phyloP scores from a whole-genome alignment of 2,329 filamentous ascomycete genomes.

The Aspergillus neotritici region DNA sequence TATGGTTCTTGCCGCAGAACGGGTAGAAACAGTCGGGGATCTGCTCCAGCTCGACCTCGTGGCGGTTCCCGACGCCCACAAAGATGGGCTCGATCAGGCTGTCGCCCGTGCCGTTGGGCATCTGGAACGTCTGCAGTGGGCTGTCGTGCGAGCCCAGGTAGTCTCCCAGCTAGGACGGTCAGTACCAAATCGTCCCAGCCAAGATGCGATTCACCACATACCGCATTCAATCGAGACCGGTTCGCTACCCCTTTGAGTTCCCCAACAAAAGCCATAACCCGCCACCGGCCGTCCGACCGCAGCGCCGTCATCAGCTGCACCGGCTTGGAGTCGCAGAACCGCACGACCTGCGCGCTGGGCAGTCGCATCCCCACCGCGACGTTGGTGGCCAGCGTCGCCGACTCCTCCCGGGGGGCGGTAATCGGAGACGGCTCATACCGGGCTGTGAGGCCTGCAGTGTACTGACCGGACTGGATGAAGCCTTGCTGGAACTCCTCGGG shows the following conservation, averaged over 20 bases:
- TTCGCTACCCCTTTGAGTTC: constrained; percentile 31
- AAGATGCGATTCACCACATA: constrained; percentile 17
- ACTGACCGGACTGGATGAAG: constrained; percentile 54
- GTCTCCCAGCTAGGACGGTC: constrained; percentile 28
- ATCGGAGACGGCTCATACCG: constrained; percentile 50
- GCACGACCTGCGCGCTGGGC: constrained; percentile 53
- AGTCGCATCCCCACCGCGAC: constrained; percentile 45
- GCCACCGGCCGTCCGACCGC: constrained; percentile 49
- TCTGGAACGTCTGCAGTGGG: constrained; percentile 42
- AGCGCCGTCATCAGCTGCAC: constrained; percentile 49
- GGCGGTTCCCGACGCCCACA: constrained; percentile 47
- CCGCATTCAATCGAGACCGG: constrained; percentile 33
- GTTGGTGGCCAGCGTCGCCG: constrained; percentile 32
- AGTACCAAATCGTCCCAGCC: constrained; percentile 5
- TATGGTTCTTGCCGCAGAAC: constrained; percentile 49
- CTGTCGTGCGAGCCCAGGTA: constrained; percentile 40
- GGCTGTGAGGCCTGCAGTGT: constrained; percentile 56
- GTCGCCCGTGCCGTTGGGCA: constrained; percentile 42
- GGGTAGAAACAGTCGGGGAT: constrained; percentile 56
- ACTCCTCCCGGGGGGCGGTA: constrained; percentile 33
- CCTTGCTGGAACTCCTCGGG: constrained; percentile 50
- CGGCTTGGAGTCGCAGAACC: constrained; percentile 55
- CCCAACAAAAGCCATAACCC: constrained; percentile 47
- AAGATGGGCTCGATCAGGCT: constrained; percentile 54
- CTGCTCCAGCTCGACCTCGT: constrained; percentile 46